Evolutionary conservation across 2,329 filamentous ascomycete genomes (phyloP), one percentile per base, ranked within the genome.

Genomic region (Trichoderma asperellum): DNA sequence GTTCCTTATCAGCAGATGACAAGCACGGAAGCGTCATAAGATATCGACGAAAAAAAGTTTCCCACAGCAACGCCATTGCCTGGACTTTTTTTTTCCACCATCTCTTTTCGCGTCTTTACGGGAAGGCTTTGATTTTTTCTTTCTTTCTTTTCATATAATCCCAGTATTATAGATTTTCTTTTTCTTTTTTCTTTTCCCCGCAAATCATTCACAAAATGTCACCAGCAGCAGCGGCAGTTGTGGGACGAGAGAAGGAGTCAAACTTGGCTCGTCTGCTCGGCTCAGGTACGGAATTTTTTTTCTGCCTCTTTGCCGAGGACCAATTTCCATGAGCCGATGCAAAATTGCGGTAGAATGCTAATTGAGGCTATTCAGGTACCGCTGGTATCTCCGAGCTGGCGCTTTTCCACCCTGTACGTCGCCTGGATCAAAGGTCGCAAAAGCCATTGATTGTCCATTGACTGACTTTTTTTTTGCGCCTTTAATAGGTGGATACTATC

Each of bases 331-430:
- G 43, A 11, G n/a, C 43, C 47, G 47, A 49, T 24, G 55, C 37
- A 12, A 21, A 21, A 40, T 14, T 47, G 56, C 21, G 6, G 27
- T 37, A 63, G 7, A 43, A 43, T 18, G 21, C 69, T 68, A 8
- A 68, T 43, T 49, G 35, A 53, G 29, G 14, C 10, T 16, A 52
- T 58, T 32, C 37, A 97, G 94, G 94, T 78, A 93, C 90, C 78
- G 94, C 94, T 78, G 94, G 94, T 85, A 95, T 97, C 80, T 91
- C 94, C 76, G 95, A 97, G 83, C 86, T 97, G 77, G 89, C 93
- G 77, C 89, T 97, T 80, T 97, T 97, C 86, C 93, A 97, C 80
- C 93, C 93, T 73, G 93, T 93, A 86, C 74, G 86, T 79, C 71
- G 68, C 68, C 65, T 63, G 40, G 34, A 55, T 43, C 35, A 21